Percentiles rank a stretch among this genome's conserved stretches.
Evolutionary conservation across 2,329 filamentous ascomycete species (phyloP).

Genomic region (Didymellaceae sp.): DNA sequence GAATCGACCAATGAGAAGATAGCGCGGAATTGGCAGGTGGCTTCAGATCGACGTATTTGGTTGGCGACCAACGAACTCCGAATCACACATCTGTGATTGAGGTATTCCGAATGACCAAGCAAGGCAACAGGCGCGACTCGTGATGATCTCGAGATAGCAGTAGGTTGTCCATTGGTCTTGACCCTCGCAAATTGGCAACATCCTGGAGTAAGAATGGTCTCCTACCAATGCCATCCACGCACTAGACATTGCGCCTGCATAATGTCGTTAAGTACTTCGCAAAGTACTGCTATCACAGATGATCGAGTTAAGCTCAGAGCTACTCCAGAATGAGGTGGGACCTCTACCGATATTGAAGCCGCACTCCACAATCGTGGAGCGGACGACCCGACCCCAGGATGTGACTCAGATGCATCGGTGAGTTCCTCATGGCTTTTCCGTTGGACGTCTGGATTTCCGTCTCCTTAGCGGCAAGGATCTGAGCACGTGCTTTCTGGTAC

Average conservation of each 20-base stretch:
- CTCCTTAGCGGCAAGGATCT: not conserved
- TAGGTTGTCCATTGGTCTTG: not conserved
- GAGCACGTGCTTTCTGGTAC: not conserved
- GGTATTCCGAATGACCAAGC: slow-evolving; percentile 24
- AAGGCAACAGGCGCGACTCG: not conserved
- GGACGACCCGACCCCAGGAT: not conserved
- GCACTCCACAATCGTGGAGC: slow-evolving; percentile 2
- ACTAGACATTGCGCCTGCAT: too few relatives aligned
- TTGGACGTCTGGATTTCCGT: not conserved
- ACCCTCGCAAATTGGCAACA: slow-evolving; percentile 1
- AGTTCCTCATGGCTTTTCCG: not conserved
- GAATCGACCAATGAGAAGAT: slow-evolving; percentile 22
- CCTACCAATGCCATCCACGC: too few relatives aligned
- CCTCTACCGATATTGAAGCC: not conserved
- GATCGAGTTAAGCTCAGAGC: not conserved
- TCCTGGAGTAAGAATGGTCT: too few relatives aligned
- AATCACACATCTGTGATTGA: slow-evolving; percentile 8
- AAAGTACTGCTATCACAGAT: not conserved
- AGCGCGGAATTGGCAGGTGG: slow-evolving; percentile 19
- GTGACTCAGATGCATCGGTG: slow-evolving; percentile 10
- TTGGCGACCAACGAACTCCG: slow-evolving; percentile 20
- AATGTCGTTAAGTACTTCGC: too few relatives aligned
- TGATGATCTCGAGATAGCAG: not conserved
- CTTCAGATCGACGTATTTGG: slow-evolving; percentile 12
- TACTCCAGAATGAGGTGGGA: not conserved